A percentile compares a stretch with the other conserved stretches of the same genome.
Evolutionary conservation across 2,329 filamentous ascomycete species (phyloP).

Genomic region (Fusarium verrucosum): DNA sequence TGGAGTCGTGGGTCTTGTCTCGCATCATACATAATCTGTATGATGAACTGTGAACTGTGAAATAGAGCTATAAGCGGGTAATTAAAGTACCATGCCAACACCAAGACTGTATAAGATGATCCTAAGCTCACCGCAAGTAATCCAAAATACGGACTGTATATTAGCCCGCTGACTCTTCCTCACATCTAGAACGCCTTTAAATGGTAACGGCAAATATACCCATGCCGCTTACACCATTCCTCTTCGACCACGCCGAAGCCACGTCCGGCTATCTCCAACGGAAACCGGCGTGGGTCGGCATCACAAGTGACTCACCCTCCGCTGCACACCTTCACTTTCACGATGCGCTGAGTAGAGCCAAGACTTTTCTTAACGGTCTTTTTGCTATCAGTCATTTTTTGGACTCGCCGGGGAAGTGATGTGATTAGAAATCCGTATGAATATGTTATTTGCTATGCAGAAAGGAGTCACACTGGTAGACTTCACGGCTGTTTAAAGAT

Average conservation of each 20-base stretch:
- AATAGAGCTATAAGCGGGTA: background rate
- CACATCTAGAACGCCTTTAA: background rate
- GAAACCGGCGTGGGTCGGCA: background rate
- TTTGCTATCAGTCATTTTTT: background rate
- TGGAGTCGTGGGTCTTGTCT: background rate
- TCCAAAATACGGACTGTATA: background rate
- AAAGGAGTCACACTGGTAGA: slow-evolving; percentile 14
- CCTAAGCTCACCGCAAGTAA: too few species aligned
- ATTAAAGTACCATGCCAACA: too few species aligned
- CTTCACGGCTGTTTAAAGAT: slow-evolving; percentile 27
- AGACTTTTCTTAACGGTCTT: background rate
- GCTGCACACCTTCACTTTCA: background rate
- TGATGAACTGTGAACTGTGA: background rate
- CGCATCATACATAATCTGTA: background rate
- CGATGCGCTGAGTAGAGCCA: background rate
- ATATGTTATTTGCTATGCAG: background rate
- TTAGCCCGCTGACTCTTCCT: background rate
- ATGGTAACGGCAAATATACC: background rate
- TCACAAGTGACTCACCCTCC: slow-evolving; percentile 34
- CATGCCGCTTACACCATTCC: slow-evolving; percentile 27
- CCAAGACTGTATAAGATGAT: background rate
- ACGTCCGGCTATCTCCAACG: slow-evolving; percentile 11
- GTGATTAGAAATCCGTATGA: slow-evolving; percentile 17
- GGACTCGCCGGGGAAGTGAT: slow-evolving; percentile 4
- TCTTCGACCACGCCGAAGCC: slow-evolving; percentile 35